Evolutionary conservation across 371 early-diverging fungal species (phyloP), one percentile per base, ranked within the genome.

Genomic region (Sporodiniella umbellata): DNA sequence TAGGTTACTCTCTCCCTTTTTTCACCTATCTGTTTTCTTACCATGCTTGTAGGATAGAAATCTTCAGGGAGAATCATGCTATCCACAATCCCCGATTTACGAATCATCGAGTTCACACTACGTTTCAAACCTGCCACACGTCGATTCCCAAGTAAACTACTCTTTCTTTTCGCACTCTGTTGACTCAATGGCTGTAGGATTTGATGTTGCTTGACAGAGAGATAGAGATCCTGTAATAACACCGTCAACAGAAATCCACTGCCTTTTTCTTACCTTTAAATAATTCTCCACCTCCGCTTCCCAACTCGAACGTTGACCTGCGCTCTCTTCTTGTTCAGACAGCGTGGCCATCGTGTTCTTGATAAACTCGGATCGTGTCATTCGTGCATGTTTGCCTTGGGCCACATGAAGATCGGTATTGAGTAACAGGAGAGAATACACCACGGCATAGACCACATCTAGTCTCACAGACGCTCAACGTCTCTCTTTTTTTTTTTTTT

Each of bases 351-450:
- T 68, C 12, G 84, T 82, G 42, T 85, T 82, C 33, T 75, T 72
- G 19, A 85, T 67, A 60, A 85, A 85, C 15, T 81, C 84, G 1
- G 78, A 66, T 6, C 76, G 67, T 17, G 86, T 77, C 84, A 85
- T 85, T 46, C 64, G 61, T 35, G 70, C 77, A n/a, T 79, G 80
- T 24, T 79, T 83, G n/a, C 76, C 76, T 53, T 86, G 84, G n/a
- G 92, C 92, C 39, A 90, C 80, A 54, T 94, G 91, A 17, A 95
- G 74, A 66, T 96, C 97, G 10, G 97, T 96, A 62, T 96, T 96
- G 15, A 96, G 79, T 43, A 96, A 60, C 50, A 96, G 63, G 1
- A 94, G 40, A 10, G 94, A 94, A 66, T 91, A 95, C 0, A 89
- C 79, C 49, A 93, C 80, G 4, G 89, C 90, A 57, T 96, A 89